Base-by-base conservation (phyloP, 768 basidiomycete species). In the Gelatoporia subvermispora region DNA sequence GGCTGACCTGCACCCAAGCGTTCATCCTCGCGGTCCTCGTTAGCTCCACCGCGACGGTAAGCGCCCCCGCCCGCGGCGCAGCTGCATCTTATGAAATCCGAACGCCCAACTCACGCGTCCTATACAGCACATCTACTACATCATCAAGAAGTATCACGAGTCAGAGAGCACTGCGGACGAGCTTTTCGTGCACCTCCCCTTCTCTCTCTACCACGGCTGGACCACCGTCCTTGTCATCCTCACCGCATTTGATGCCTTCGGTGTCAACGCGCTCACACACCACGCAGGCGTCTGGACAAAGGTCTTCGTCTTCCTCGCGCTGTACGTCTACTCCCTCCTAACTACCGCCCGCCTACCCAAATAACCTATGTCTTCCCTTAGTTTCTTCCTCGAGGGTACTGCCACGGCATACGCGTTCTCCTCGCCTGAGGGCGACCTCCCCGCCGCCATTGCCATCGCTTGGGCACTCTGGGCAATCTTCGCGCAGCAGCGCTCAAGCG, bases 171-270 rank as follows among this genome's bases (percentile, higher is more conserved):
- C 76, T 37, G 73, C 74, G 18, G 93, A 95, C 53, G 93, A 96
- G 67, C 65, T 94, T 53, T 93, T 95, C 52, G 77, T 97, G 38
- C 93, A 97, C 66, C 82, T 96, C 16, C 96, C 96, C 2, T 97
- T 98, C 79, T 93, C 89, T 2, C 82, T 97, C 42, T 96, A 88
- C 70, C 93, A 96, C 60, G 94, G 93, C 34, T 92, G 89, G 88
- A 88, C 84, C 10, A 90, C 89, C 46, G 82, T 93, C 50, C 79
- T 90, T 45, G 81, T 93, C 49, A 65, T 93, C 59, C 67, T 93
- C 55, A 84, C 87, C 36, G 88, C 77, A 2, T 94, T 94, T 59
- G 85, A 92, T 55, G 92, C 92, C 0, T 94, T 94, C 58, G 94
- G 95, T 55, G 81, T 84, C 51, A 76, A 94, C 63, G 82, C 88